Percentiles rank a stretch among this genome's conserved stretches.
These are phyloP conservation scores for Pleurotus salmoneostramineus DNA, from an alignment of 768 basidiomycete species.

Conservation along the genomic window DNA sequence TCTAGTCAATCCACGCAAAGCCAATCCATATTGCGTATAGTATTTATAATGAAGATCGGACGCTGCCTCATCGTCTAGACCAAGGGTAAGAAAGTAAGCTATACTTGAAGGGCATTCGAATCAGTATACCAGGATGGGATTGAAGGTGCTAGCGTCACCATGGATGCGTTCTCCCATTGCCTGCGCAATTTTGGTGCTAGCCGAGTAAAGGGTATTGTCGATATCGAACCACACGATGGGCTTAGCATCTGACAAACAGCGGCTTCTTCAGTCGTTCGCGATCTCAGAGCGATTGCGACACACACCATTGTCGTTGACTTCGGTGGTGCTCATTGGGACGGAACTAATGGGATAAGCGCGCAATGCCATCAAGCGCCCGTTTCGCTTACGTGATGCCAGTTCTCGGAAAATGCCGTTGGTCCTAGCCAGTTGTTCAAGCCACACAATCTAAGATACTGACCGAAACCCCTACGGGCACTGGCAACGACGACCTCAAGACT, in stretches of 20 bases:
- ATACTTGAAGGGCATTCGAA: neutral
- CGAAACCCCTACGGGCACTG: constrained; percentile 31
- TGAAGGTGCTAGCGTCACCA: constrained; percentile 30
- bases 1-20: constrained; percentile 70
- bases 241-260: constrained; percentile 45
- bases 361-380: neutral
- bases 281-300: neutral
- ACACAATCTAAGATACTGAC: constrained; percentile 2
- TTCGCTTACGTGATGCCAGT: neutral
- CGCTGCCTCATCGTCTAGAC: constrained; percentile 65
- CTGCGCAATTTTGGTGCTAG: constrained; percentile 67
- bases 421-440: constrained; percentile 6
- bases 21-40: constrained; percentile 79
- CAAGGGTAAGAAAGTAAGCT: constrained; percentile 76
- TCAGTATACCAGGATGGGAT: neutral
- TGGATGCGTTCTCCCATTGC: constrained; percentile 81
- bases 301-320: neutral
- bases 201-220: constrained; percentile 85
- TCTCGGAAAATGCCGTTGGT: constrained; percentile 4
- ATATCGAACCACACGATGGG: constrained; percentile 78
- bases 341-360: constrained; percentile 10
- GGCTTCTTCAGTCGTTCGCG: neutral
- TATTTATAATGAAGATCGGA: constrained; percentile 66
- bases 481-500: constrained; percentile 48
- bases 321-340: neutral